phyloP scores from a whole-genome alignment of 2,329 filamentous ascomycete species.

The Phaeosphaeria sp. region DNA sequence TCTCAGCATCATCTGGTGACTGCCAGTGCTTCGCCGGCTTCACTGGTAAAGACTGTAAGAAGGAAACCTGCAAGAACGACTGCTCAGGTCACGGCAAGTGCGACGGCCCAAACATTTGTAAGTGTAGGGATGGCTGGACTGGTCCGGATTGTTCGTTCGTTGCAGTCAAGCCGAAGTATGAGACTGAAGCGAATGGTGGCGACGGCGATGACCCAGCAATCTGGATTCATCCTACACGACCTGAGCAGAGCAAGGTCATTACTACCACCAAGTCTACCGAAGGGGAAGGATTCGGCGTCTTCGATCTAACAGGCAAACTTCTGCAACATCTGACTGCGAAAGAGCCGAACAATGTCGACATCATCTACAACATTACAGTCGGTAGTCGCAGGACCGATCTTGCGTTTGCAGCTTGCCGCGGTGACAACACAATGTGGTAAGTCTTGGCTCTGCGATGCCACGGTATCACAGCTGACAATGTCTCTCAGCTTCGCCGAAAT shows the following conservation, averaged over 20 bases:
- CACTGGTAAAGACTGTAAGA: conserved; percentile 27
- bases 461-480: not conserved
- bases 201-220: conserved; percentile 43
- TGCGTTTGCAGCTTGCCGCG: conserved; percentile 59
- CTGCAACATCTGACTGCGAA: conserved; percentile 55
- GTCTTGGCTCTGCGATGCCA: conserved; percentile 14
- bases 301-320: conserved; percentile 57
- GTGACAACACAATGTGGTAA: conserved; percentile 61
- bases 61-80: conserved; percentile 27
- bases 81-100: conserved; percentile 39
- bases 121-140: conserved; percentile 32
- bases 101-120: conserved; percentile 33
- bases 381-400: conserved; percentile 57
- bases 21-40: conserved; percentile 39
- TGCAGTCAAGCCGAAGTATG: conserved; percentile 37
- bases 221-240: conserved; percentile 40
- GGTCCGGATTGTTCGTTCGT: conserved; percentile 39
- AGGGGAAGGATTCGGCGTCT: conserved; percentile 59
- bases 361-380: conserved; percentile 58
- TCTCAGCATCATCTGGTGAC: conserved; percentile 2
- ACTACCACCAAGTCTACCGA: conserved; percentile 60
- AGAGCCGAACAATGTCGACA: conserved; percentile 63
- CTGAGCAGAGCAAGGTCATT: conserved; percentile 57
- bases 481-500: conserved; percentile 58
- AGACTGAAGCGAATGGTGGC: conserved; percentile 42